A percentile compares a stretch with the other conserved stretches of the same genome.
phyloP scores from a whole-genome alignment of 2,329 filamentous ascomycete genomes.

The Dactylonectria macrodidyma region DNA sequence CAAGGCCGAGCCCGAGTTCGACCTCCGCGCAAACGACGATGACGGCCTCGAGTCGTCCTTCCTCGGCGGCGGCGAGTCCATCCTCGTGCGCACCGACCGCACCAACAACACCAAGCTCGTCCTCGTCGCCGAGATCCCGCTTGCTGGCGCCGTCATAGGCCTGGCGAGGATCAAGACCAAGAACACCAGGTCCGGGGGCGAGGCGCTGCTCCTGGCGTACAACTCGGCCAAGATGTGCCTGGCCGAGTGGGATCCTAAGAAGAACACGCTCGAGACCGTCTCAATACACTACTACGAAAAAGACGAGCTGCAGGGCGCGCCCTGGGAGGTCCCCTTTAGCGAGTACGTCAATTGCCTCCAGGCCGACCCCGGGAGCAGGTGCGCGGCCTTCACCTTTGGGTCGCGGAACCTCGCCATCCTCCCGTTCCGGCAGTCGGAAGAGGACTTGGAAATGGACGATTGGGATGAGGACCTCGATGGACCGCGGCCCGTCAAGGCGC shows the following conservation, averaged over 20 bases:
- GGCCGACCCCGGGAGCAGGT: conserved; percentile 92
- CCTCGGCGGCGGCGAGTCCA: conserved; percentile 73
- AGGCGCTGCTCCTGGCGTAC: conserved; percentile 86
- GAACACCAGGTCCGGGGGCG: conserved; percentile 83
- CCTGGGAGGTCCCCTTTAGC: conserved; percentile 84
- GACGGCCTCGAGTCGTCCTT: conserved; percentile 78
- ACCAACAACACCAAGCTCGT: conserved; percentile 82
- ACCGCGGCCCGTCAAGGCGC: conserved; percentile 68
- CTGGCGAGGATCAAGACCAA: conserved; percentile 83
- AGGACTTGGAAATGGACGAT: conserved; percentile 92
- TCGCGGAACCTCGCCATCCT: conserved; percentile 91
- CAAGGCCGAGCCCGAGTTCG: conserved; percentile 64
- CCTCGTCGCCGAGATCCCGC: conserved; percentile 85
- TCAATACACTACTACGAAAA: conserved; percentile 99
- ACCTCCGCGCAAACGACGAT: conserved; percentile 70
- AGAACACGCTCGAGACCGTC: conserved; percentile 84
- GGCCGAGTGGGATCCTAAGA: conserved; percentile 92
- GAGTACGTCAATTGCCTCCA: conserved; percentile 86
- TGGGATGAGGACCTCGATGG: conserved; percentile 88
- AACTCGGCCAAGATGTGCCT: conserved; percentile 94
- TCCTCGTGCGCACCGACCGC: conserved; percentile 74
- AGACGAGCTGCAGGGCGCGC: conserved; percentile 86
- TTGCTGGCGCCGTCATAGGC: conserved; percentile 88
- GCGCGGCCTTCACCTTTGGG: conserved; percentile 95
- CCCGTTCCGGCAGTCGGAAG: conserved; percentile 88